These are phyloP conservation scores for Circinella minor DNA, from an alignment of 371 early-diverging fungal species.

Conservation along the genomic window DNA sequence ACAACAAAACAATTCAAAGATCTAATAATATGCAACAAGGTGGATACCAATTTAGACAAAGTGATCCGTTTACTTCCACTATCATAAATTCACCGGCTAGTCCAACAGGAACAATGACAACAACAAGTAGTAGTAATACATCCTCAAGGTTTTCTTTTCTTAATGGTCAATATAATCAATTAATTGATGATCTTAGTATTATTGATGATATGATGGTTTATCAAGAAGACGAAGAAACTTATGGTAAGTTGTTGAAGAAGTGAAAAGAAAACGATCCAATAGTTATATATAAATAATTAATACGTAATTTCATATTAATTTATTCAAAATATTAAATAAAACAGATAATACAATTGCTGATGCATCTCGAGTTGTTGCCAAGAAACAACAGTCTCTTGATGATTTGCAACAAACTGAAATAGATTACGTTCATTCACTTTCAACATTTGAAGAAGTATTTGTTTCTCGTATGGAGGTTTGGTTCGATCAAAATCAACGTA, in stretches of 20 bases:
- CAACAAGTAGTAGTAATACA: conserved; percentile 3
- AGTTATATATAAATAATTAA: too few species aligned
- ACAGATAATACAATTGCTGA: conserved; percentile 3
- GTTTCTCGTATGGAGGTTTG: conserved; percentile 16
- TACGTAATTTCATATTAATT: too few species aligned
- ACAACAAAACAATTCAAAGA: too few species aligned
- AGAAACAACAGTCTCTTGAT: neutral
- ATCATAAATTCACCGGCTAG: neutral
- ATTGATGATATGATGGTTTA: conserved; percentile 8
- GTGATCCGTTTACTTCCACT: neutral
- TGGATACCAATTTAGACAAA: neutral
- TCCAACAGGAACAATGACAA: conserved; percentile 6
- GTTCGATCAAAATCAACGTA: conserved; percentile 18
- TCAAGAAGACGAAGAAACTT: conserved; percentile 1
- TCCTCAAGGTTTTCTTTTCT: neutral
- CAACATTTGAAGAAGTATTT: conserved; percentile 25
- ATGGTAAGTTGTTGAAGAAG: neutral
- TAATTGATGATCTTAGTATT: conserved; percentile 3
- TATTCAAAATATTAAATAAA: too few species aligned
- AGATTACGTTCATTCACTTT: conserved; percentile 20
- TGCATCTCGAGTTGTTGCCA: neutral
- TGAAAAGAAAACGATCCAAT: too few species aligned
- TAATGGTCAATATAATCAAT: conserved; percentile 5
- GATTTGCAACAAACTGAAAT: conserved; percentile 21
- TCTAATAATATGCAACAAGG: neutral